Evolutionary conservation across 176 grass and related monocot species (phyloP), one percentile per base, ranked within the genome.

Genomic region (Carex parvula): DNA sequence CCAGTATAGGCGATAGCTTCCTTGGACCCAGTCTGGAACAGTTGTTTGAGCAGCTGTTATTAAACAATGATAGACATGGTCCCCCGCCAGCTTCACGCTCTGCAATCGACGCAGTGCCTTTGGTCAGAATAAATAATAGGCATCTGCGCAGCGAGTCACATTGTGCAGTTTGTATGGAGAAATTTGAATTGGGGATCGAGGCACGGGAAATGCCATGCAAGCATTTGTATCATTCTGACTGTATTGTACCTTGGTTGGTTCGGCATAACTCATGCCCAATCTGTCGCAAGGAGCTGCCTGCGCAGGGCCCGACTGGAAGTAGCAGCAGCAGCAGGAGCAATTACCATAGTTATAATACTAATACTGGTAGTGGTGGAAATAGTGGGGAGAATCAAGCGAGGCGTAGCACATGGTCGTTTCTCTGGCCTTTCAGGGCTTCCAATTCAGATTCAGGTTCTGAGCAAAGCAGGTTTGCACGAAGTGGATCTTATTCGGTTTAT

Each of bases 241-340:
- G 96, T 90, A 93, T 99, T 57, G 67, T 99, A 8, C 96, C 96
- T 8, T 99, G 93, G 96, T 46, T 99, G 75, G 76, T 91, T 64
- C 91, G 89, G 80, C 96, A 95, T 78, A 99, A 99, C 71, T 99
- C 96, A 44, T 99, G 96, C 67, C 96, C 96, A 0, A 90, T 99
- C 66, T 99, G 96, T 85, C 89, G 93, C 69, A 87, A 90, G 82
- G 86, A 92, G 9, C 82, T 99, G 86, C 88, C 91, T 18, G 46
- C 81, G n/a, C 86, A 85, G 12, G 48, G 10, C 33, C 41, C 84
- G 35, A 81, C 54, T 63, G 64, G 60, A 35, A 70, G 50, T 52
- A 80, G 69, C 18, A 87, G 13, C 18, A 87, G 13, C 1, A 84
- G 70, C 44, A 21, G 46, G 46, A 50, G 79, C 41, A 71, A 60